These are phyloP conservation scores for Boehmeria nivea DNA, from an alignment of 306 rosid genomes.

Conservation along the genomic window DNA sequence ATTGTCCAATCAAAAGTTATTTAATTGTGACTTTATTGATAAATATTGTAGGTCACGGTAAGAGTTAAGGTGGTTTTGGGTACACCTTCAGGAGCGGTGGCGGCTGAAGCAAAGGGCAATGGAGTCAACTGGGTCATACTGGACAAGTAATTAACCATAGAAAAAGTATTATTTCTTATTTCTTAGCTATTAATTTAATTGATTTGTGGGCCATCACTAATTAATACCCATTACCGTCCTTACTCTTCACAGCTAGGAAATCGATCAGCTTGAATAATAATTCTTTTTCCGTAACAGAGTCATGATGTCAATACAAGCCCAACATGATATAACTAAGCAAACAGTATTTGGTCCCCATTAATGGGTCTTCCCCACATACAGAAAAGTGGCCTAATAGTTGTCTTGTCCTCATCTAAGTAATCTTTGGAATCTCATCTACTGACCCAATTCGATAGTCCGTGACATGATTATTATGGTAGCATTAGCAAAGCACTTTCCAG, in stretches of 20 bases:
- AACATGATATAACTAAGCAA: neutral
- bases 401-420: neutral
- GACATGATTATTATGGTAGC: neutral
- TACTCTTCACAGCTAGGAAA: neutral
- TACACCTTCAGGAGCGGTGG: constrained; percentile 71
- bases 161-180: constrained; percentile 62
- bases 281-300: neutral
- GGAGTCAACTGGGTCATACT: constrained; percentile 94
- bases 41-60: constrained; percentile 67
- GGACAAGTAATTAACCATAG: constrained; percentile 87
- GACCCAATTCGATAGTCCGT: too few relatives aligned
- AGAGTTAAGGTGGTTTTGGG: constrained; percentile 81
- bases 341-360: neutral
- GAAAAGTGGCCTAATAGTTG: neutral
- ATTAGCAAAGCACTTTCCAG: too few relatives aligned
- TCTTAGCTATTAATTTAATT: constrained; percentile 44
- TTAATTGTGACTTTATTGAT: constrained; percentile 9
- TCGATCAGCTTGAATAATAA: neutral
- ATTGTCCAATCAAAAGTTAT: neutral
- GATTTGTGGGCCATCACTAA: constrained; percentile 3
- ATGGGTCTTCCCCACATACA: neutral
- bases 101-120: constrained; percentile 78
- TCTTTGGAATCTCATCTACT: neutral
- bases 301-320: neutral
- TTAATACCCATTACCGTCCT: neutral